Base-by-base conservation (phyloP, 2,329 filamentous ascomycete species). In the Rhynchosporium graminicola region DNA sequence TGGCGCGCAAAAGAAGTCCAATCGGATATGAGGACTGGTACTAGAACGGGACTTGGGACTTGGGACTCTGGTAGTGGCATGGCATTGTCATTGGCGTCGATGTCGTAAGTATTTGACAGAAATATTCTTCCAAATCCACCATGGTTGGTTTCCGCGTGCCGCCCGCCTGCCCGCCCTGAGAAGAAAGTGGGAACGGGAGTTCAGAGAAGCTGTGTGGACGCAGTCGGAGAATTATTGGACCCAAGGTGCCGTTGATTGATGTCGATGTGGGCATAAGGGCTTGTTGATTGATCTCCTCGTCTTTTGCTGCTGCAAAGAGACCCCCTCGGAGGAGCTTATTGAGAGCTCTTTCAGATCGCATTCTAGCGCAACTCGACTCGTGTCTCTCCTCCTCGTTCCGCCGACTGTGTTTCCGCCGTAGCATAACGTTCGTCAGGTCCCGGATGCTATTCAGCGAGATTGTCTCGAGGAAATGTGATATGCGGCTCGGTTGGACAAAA, bases 401-500 rank as follows among this genome's bases (percentile, higher is more conserved):
- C 51, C 36, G 28, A 40, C 13, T 13, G 20, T 42, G 38, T 42
- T 7, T 46, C 10, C 3, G 33, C 33, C 9, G 26, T 7, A 12
- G 51, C 38, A 26, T 15, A 26, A 28, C 12, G 6, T 42, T 40
- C 38, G 36, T 20, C 28, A 20, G 13, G 36, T 10, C 51, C 51
- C 15, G 51, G 51, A 54, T 20, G 40, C 20, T 54, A n/a, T 36
- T n/a, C 46, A 26, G 13, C 46, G 6, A 54, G 36, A 54, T 54
- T 10, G 43, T 28, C 20, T 6, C 33, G 28, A 20, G 15, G 20
- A 10, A 42, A 54, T 40, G 33, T 10, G 38, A 6, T 26, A 33
- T 54, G 51, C 51, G 51, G 51, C 51, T 54, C 51, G 51, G 51
- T 54, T 54, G 51, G 51, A 54, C 51, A 33, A 36, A 33, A 54